Percentiles rank a stretch among this genome's conserved stretches.
phyloP scores from a whole-genome alignment of 2,329 filamentous ascomycete genomes.

The Macrophomina phaseolina region DNA sequence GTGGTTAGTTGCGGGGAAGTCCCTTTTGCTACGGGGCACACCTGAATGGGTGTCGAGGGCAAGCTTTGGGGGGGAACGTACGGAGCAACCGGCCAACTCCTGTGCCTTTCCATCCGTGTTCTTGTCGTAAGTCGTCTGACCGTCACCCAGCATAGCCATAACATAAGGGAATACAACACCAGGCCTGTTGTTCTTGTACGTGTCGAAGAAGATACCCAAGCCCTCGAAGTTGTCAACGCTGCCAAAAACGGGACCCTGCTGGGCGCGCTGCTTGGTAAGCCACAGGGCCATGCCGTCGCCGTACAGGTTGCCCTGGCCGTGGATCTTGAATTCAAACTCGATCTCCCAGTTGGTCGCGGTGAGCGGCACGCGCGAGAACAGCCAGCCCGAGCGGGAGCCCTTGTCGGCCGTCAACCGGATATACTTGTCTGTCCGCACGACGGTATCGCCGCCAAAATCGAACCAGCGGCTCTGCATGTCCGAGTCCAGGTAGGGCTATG shows the following conservation, averaged over 20 bases:
- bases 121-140: constrained; percentile 87
- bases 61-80: constrained; percentile 44
- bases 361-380: constrained; percentile 91
- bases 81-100: constrained; percentile 91
- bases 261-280: constrained; percentile 91
- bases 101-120: constrained; percentile 91
- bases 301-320: constrained; percentile 86
- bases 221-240: constrained; percentile 89
- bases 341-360: constrained; percentile 99
- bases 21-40: not conserved
- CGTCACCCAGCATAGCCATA: constrained; percentile 98
- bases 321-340: constrained; percentile 93
- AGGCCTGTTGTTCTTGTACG: constrained; percentile 98
- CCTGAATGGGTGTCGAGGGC: not conserved
- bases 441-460: constrained; percentile 95
- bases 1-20: not conserved
- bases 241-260: constrained; percentile 84
- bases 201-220: constrained; percentile 94
- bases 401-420: constrained; percentile 90
- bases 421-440: constrained; percentile 79
- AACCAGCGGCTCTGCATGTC: constrained; percentile 99
- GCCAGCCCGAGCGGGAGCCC: constrained; percentile 88
- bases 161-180: constrained; percentile 96
- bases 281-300: constrained; percentile 98
- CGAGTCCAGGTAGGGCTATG: constrained; percentile 91